Evolutionary conservation across 768 basidiomycete genomes (phyloP).

Genomic region (Russula vinacea): DNA sequence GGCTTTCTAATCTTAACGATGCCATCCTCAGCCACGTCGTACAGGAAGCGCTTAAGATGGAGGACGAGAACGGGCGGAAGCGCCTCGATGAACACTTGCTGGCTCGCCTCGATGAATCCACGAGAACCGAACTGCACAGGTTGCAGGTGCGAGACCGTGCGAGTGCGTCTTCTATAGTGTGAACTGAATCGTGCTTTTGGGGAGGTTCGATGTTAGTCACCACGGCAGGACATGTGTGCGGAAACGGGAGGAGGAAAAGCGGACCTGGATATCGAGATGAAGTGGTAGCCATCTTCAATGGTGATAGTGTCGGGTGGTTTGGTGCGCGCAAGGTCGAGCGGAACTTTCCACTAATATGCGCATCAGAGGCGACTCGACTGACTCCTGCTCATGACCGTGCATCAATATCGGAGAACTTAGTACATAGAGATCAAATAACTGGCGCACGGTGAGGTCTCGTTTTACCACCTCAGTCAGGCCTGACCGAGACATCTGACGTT

Average conservation of each 20-base stretch:
- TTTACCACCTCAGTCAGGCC: slow-evolving; percentile 69
- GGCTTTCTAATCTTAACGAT: slow-evolving; percentile 86
- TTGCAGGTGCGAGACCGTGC: slow-evolving; percentile 64
- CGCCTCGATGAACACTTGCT: slow-evolving; percentile 71
- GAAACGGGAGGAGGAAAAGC: slow-evolving; percentile 6
- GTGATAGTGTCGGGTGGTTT: slow-evolving; percentile 81
- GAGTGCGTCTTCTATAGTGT: slow-evolving; percentile 78
- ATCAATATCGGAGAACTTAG: slow-evolving; percentile 5
- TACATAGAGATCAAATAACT: background rate
- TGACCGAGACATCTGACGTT: slow-evolving; percentile 39
- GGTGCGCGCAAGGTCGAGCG: slow-evolving; percentile 79
- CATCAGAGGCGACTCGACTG: slow-evolving; percentile 86
- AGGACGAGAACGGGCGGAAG: slow-evolving; percentile 82
- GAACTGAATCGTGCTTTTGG: slow-evolving; percentile 63
- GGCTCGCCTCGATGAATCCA: slow-evolving; percentile 56
- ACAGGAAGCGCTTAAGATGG: slow-evolving; percentile 91
- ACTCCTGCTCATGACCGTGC: slow-evolving; percentile 41
- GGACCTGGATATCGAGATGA: slow-evolving; percentile 83
- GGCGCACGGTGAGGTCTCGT: slow-evolving; percentile 74
- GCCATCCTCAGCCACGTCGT: slow-evolving; percentile 68
- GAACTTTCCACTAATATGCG: slow-evolving; percentile 93
- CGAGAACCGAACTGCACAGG: slow-evolving; percentile 61
- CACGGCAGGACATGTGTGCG: no score
- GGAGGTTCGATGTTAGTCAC: background rate
- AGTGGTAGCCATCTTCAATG: slow-evolving; percentile 86